Evolutionary conservation across 352 stramenopile genomes (phyloP).

Genomic region (Globisporangium lucens): DNA sequence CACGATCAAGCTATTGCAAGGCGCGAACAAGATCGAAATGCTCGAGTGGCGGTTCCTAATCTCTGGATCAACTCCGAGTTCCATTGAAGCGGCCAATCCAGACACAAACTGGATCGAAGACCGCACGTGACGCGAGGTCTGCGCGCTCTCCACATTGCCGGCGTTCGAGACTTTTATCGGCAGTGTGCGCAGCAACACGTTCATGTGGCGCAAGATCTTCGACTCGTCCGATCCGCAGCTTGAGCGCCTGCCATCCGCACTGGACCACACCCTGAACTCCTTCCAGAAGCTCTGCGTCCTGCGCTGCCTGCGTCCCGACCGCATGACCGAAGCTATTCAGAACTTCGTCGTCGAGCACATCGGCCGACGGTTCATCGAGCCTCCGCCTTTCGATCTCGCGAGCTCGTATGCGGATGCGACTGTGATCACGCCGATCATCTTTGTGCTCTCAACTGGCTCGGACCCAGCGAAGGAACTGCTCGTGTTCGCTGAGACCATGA

Average conservation of each 20-base stretch:
- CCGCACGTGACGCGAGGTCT: conserved; percentile 38
- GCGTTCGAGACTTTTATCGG: conserved; percentile 26
- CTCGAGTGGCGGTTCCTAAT: conserved; percentile 94
- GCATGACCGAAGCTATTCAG: conserved; percentile 72
- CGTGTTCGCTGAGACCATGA: conserved; percentile 80
- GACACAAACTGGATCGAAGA: conserved; percentile 37
- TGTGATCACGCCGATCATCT: conserved; percentile 87
- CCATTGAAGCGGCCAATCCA: conserved; percentile 24
- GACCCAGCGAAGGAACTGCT: conserved; percentile 89
- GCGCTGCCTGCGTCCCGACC: conserved; percentile 53
- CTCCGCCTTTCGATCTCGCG: conserved; percentile 76
- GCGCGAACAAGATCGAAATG: conserved; percentile 75
- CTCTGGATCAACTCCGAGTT: conserved; percentile 65
- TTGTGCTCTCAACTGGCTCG: conserved; percentile 87
- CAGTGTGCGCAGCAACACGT: conserved; percentile 24
- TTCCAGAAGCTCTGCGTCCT: conserved; percentile 62
- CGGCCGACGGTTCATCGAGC: conserved; percentile 79
- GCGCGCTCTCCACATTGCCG: conserved; percentile 33
- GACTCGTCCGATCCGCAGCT: conserved; percentile 39
- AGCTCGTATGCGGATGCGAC: conserved; percentile 85
- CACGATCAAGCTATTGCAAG: conserved; percentile 83
- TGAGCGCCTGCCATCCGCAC: conserved; percentile 28
- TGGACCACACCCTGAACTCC: conserved; percentile 31
- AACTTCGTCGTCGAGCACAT: conserved; percentile 83
- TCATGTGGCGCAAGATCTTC: conserved; percentile 41